These are phyloP conservation scores for Holtermanniella nyarrowii DNA, from an alignment of 768 basidiomycete genomes.

Conservation along the genomic window DNA sequence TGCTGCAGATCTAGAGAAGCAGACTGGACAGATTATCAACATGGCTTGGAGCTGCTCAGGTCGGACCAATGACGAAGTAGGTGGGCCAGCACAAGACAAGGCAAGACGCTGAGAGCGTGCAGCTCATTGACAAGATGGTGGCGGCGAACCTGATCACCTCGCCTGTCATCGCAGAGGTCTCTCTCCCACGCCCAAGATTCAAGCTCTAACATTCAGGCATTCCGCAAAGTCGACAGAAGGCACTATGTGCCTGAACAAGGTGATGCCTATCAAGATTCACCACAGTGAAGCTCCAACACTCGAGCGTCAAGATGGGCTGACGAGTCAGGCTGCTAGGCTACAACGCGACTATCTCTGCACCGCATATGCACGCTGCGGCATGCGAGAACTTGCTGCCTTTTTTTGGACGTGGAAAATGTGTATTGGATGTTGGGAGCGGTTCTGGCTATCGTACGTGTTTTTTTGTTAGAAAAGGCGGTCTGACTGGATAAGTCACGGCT, in stretches of 20 bases:
- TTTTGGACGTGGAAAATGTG: slow-evolving; percentile 58
- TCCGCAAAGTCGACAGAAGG: slow-evolving; percentile 58
- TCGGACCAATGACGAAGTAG: neutral
- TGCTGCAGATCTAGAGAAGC: too few species aligned
- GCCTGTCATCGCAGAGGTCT: slow-evolving; percentile 46
- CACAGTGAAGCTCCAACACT: slow-evolving; percentile 48
- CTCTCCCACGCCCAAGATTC: neutral
- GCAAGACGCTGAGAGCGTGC: slow-evolving; percentile 1
- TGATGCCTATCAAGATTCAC: slow-evolving; percentile 67
- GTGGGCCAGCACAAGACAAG: neutral
- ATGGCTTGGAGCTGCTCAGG: slow-evolving; percentile 61
- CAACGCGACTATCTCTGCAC: slow-evolving; percentile 88
- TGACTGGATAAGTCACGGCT: too few species aligned
- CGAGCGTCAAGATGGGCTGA: neutral
- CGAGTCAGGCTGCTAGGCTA: slow-evolving; percentile 57
- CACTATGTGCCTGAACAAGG: slow-evolving; percentile 51
- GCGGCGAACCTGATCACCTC: slow-evolving; percentile 51
- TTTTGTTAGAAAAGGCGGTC: neutral
- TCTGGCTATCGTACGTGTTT: slow-evolving; percentile 54
- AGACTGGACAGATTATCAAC: too few species aligned
- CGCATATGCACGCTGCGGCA: slow-evolving; percentile 95
- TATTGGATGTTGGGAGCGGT: slow-evolving; percentile 84
- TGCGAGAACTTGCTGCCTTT: slow-evolving; percentile 63
- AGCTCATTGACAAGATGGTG: slow-evolving; percentile 59
- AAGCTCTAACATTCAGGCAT: slow-evolving; percentile 53